Evolutionary conservation across 1,284 basidiomycete genomes (phyloP).

Genomic region (Blastosporella zonata): DNA sequence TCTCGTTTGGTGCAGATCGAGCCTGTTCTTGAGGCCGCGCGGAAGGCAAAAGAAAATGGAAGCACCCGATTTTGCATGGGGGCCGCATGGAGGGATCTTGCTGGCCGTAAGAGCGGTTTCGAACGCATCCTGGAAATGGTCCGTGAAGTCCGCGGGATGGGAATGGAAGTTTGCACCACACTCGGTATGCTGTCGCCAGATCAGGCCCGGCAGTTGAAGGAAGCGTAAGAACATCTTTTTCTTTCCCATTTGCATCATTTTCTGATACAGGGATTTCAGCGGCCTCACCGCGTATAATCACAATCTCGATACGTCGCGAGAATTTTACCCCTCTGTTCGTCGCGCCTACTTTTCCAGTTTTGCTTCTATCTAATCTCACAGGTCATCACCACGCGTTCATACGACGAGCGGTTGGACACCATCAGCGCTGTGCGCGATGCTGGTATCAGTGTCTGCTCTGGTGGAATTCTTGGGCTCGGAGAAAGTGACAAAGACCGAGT

Average conservation of each 20-base stretch:
- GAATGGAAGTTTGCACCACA: slow-evolving; percentile 98
- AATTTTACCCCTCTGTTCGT: slow-evolving; percentile 88
- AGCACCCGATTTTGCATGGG: slow-evolving; percentile 99
- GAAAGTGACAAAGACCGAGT: slow-evolving; percentile 90
- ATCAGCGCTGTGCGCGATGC: slow-evolving; percentile 90
- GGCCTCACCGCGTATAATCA: slow-evolving; percentile 98
- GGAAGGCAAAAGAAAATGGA: slow-evolving; percentile 93
- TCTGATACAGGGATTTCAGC: slow-evolving; percentile 33
- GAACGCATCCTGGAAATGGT: slow-evolving; percentile 96
- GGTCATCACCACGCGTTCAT: slow-evolving; percentile 95
- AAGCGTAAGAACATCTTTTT: slow-evolving; percentile 58
- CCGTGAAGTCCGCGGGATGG: slow-evolving; percentile 82
- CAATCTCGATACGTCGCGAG: slow-evolving; percentile 96
- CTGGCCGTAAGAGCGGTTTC: slow-evolving; percentile 92
- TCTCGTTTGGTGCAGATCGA: slow-evolving; percentile 88
- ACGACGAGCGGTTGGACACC: slow-evolving; percentile 91
- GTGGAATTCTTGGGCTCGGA: slow-evolving; percentile 94
- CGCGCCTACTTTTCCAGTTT: slow-evolving; percentile 1
- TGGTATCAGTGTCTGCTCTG: slow-evolving; percentile 96
- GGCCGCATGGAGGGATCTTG: slow-evolving; percentile 97
- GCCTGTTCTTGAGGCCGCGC: slow-evolving; percentile 87
- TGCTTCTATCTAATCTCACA: slow-evolving; percentile 28
- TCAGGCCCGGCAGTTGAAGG: slow-evolving; percentile 90
- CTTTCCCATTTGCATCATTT: slow-evolving; percentile 6
- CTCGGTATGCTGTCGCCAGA: slow-evolving; percentile 95